A percentile compares a stretch with the other conserved stretches of the same genome.
Evolutionary conservation across 352 stramenopile species (phyloP).

Genomic region (Plasmopara muralis): DNA sequence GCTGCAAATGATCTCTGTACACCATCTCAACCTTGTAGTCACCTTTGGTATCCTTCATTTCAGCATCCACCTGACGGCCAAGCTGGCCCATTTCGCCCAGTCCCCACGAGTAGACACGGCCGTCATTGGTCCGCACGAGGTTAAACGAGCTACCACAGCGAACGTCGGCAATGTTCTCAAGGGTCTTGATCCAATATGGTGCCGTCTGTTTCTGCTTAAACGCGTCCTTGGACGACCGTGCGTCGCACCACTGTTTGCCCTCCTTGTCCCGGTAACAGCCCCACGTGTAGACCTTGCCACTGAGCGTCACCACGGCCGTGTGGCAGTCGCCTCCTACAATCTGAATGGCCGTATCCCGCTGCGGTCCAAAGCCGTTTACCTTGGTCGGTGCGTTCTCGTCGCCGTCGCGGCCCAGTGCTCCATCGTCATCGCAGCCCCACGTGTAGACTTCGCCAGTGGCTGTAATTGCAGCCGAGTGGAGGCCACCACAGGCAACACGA

Average conservation of each 20-base stretch:
- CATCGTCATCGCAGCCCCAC: slow-evolving; percentile 92
- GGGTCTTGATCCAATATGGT: slow-evolving; percentile 52
- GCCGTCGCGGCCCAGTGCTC: slow-evolving; percentile 79
- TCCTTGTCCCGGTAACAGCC: slow-evolving; percentile 97
- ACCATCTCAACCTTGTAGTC: slow-evolving; percentile 76
- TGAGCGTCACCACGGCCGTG: slow-evolving; percentile 82
- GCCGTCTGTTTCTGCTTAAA: slow-evolving; percentile 79
- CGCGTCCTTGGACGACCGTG: slow-evolving; percentile 43
- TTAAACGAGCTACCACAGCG: slow-evolving; percentile 82
- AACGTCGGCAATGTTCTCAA: slow-evolving; percentile 71
- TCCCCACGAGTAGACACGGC: slow-evolving; percentile 88
- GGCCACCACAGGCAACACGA: slow-evolving; percentile 83
- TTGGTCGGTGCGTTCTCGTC: slow-evolving; percentile 72
- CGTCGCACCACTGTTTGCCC: slow-evolving; percentile 88
- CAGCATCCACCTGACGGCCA: slow-evolving; percentile 43
- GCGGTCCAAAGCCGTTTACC: slow-evolving; percentile 52
- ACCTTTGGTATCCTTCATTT: slow-evolving; percentile 63
- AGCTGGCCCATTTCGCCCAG: slow-evolving; percentile 88
- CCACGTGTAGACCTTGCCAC: slow-evolving; percentile 91
- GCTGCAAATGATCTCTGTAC: slow-evolving; percentile 74
- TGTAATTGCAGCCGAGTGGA: slow-evolving; percentile 88
- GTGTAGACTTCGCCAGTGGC: slow-evolving; percentile 87
- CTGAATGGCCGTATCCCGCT: slow-evolving; percentile 38
- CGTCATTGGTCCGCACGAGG: slow-evolving; percentile 80
- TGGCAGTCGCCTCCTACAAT: slow-evolving; percentile 93